Evolutionary conservation across 2,329 filamentous ascomycete species (phyloP).

Genomic region (Cryphonectria radicalis): DNA sequence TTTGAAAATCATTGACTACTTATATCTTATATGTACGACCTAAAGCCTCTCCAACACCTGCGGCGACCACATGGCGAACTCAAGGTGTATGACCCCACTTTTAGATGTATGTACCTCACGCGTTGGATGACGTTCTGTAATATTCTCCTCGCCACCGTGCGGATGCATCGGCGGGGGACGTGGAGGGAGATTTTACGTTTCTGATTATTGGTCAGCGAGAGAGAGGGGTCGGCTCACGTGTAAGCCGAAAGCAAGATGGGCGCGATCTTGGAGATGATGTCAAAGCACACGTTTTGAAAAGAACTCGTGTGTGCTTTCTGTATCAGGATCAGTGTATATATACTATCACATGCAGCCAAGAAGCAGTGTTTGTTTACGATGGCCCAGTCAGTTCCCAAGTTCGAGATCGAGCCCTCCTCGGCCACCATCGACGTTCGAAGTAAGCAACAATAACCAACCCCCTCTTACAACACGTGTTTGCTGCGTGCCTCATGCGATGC

Average conservation of each 20-base stretch:
- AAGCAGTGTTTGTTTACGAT: not conserved
- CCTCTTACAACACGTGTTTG: not conserved
- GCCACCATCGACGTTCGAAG: constrained; percentile 23
- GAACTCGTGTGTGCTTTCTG: not conserved
- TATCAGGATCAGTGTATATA: not conserved
- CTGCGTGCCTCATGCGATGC: not conserved
- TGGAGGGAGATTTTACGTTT: not conserved
- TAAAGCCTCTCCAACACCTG: not conserved
- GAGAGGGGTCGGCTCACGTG: not conserved
- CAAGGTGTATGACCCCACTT: not conserved
- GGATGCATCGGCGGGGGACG: not conserved
- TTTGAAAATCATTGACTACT: not conserved
- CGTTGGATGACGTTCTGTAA: not conserved
- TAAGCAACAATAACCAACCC: not conserved
- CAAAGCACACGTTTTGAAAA: not conserved
- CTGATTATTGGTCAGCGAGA: not conserved
- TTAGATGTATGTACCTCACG: not conserved
- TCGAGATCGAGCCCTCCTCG: constrained; percentile 17
- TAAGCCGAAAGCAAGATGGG: not conserved
- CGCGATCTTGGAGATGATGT: not conserved
- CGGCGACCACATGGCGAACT: not conserved
- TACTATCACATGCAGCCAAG: no score
- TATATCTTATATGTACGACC: not conserved
- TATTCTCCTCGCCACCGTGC: not conserved
- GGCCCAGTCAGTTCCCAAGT: constrained; percentile 20